Evolutionary conservation across 805 yeast genomes (phyloP).

Genomic region (Komagataella phaffii): DNA sequence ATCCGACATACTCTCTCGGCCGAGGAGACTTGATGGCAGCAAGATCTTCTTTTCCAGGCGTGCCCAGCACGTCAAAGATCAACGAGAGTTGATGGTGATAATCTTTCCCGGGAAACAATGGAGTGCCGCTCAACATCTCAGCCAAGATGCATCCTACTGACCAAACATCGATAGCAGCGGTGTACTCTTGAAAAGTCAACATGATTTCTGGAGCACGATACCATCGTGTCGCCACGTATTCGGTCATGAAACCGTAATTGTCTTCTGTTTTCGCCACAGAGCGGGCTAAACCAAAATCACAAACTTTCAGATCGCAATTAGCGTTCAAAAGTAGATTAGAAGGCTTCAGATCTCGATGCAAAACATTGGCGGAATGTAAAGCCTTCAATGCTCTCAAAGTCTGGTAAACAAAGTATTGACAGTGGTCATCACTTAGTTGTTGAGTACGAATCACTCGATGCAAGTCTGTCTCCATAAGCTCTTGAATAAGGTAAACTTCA

Average conservation of each 20-base stretch:
- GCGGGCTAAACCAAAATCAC: conserved; percentile 89
- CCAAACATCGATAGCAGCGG: conserved; percentile 95
- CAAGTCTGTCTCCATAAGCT: conserved; percentile 78
- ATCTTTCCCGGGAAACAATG: conserved; percentile 89
- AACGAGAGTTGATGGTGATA: conserved; percentile 83
- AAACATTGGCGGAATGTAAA: conserved; percentile 84
- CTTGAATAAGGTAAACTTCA: conserved; percentile 84
- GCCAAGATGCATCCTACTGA: conserved; percentile 93
- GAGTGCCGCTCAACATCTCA: conserved; percentile 75
- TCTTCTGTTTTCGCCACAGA: conserved; percentile 49
- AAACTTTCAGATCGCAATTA: conserved; percentile 85
- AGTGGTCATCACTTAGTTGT: conserved; percentile 78
- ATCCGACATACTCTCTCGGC: conserved; percentile 78
- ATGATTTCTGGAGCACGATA: conserved; percentile 96
- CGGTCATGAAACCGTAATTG: conserved; percentile 79
- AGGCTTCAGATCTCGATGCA: conserved; percentile 90
- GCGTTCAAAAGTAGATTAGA: conserved; percentile 76
- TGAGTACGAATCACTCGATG: conserved; percentile 77
- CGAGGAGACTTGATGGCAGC: conserved; percentile 62
- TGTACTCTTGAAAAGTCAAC: conserved; percentile 87
- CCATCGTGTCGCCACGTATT: conserved; percentile 96
- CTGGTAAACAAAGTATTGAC: conserved; percentile 88
- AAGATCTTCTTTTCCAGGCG: conserved; percentile 75
- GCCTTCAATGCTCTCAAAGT: conserved; percentile 83
- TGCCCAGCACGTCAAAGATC: conserved; percentile 76